These are phyloP conservation scores for Dendrothele bispora DNA, from an alignment of 768 basidiomycete species.

Conservation along the genomic window DNA sequence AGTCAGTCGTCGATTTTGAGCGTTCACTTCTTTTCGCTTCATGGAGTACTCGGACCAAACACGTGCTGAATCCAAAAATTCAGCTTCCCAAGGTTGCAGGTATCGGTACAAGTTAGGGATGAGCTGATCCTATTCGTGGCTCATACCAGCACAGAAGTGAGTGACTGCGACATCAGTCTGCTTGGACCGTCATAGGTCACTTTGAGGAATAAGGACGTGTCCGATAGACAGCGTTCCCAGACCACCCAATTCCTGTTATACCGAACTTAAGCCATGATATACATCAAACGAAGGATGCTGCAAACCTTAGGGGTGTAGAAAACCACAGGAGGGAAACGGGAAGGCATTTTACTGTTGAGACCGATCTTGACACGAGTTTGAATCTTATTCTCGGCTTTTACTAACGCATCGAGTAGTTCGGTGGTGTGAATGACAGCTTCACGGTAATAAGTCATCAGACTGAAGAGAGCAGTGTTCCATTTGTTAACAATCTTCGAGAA, in stretches of 20 bases:
- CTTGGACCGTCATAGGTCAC: conserved; percentile 95
- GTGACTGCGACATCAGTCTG: conserved; percentile 98
- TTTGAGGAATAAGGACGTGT: conserved; percentile 96
- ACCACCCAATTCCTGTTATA: conserved; percentile 86
- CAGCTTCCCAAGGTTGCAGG: conserved; percentile 95
- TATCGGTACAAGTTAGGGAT: conserved; percentile 98
- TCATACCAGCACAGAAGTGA: conserved; percentile 99
- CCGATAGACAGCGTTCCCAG: conserved; percentile 99
- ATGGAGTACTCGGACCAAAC: conserved; percentile 99
- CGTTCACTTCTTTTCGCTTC: conserved; percentile 98
- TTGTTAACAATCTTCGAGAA: conserved; percentile 99
- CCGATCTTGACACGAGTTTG: conserved; percentile 99
- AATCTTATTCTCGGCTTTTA: conserved; percentile 99
- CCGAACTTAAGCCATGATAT: conserved; percentile 1
- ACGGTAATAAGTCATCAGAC: conserved; percentile 96
- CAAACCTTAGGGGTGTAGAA: conserved; percentile 91
- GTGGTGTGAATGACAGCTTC: conserved; percentile 97
- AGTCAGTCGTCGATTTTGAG: conserved; percentile 93
- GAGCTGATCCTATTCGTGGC: conserved; percentile 89
- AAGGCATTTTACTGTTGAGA: conserved; percentile 99
- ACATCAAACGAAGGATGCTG: background rate
- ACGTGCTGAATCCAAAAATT: conserved; percentile 95
- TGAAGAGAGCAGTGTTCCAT: conserved; percentile 96
- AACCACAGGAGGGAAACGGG: conserved; percentile 94
- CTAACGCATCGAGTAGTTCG: conserved; percentile 90